These are phyloP conservation scores for Clonostachys byssicola DNA, from an alignment of 2,329 filamentous ascomycete genomes.

Conservation along the genomic window DNA sequence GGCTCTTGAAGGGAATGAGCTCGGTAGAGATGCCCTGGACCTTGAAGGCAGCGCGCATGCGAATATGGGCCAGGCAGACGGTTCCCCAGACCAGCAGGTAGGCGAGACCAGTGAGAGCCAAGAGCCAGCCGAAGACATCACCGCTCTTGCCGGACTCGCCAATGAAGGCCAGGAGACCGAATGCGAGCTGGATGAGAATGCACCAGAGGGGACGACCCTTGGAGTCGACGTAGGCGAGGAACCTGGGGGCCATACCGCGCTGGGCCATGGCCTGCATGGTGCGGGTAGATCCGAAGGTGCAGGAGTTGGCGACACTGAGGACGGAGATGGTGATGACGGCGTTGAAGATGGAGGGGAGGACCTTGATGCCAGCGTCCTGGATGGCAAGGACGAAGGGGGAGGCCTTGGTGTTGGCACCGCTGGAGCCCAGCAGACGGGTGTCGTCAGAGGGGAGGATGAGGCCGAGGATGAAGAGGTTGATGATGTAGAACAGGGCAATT, in stretches of 20 bases:
- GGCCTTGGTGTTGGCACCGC: conserved; percentile 29
- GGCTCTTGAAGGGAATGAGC: conserved; percentile 57
- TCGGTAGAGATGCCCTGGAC: conserved; percentile 57
- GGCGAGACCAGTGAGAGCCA: conserved; percentile 59
- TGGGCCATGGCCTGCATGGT: conserved; percentile 56
- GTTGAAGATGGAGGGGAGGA: conserved; percentile 55
- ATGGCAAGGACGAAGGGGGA: conserved; percentile 54
- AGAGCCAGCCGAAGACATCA: conserved; percentile 61
- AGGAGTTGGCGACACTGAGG: conserved; percentile 53
- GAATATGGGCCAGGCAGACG: conserved; percentile 65
- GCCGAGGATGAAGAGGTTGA: conserved; percentile 47
- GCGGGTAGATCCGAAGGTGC: conserved; percentile 55
- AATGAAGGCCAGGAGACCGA: conserved; percentile 44
- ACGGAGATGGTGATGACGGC: conserved; percentile 55
- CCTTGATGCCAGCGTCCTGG: conserved; percentile 44
- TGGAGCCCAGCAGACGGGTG: conserved; percentile 33
- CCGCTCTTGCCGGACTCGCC: conserved; percentile 38
- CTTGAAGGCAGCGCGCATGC: conserved; percentile 62
- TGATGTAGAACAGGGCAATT: conserved; percentile 50
- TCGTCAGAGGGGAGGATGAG: conserved; percentile 43
- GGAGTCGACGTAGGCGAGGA: conserved; percentile 54
- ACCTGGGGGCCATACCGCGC: conserved; percentile 52
- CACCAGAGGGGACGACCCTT: conserved; percentile 50
- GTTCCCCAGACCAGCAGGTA: conserved; percentile 67
- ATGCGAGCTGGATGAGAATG: conserved; percentile 38